Percentiles rank a stretch among this genome's conserved stretches.
Conservation (phyloP, 306 rosid genomes). For the Dalbergia cultrata region DNA sequence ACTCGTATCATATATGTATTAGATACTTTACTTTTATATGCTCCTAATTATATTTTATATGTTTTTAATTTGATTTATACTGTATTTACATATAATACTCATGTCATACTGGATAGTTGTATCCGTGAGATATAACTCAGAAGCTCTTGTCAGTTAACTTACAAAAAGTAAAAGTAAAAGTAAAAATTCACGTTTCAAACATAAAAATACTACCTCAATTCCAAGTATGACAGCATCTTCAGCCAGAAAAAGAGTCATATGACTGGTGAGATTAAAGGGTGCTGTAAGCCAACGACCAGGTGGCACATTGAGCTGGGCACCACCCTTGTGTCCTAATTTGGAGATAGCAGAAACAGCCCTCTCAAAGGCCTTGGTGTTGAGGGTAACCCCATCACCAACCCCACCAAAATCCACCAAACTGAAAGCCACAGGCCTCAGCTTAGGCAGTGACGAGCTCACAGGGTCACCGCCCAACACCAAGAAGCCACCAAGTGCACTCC, state of each 20-base stretch:
- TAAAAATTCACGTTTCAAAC: background rate
- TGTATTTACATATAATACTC: too few relatives aligned
- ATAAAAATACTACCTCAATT: conserved; percentile 56
- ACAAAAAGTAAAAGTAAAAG: too few relatives aligned
- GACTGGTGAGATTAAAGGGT: conserved; percentile 94
- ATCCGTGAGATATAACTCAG: too few relatives aligned
- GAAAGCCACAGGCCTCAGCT: conserved; percentile 71
- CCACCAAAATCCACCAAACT: conserved; percentile 88
- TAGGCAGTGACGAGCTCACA: conserved; percentile 51
- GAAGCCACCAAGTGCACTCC: conserved; percentile 54
- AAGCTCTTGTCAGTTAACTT: too few relatives aligned
- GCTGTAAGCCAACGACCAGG: conserved; percentile 95
- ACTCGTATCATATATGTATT: too few relatives aligned
- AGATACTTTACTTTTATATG: too few relatives aligned
- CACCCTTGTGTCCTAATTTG: conserved; percentile 69
- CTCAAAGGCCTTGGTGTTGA: conserved; percentile 84
- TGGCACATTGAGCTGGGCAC: conserved; percentile 92
- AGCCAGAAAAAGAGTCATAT: conserved; percentile 83
- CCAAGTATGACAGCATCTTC: conserved; percentile 78
- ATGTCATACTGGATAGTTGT: too few relatives aligned
- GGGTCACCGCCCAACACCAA: conserved; percentile 47
- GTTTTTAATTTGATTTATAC: too few relatives aligned
- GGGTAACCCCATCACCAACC: conserved; percentile 82
- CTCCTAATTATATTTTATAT: too few relatives aligned
- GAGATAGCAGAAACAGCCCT: conserved; percentile 72